Conservation (phyloP, 108 stramenopile genomes). For the Asterionellopsis glacialis region DNA sequence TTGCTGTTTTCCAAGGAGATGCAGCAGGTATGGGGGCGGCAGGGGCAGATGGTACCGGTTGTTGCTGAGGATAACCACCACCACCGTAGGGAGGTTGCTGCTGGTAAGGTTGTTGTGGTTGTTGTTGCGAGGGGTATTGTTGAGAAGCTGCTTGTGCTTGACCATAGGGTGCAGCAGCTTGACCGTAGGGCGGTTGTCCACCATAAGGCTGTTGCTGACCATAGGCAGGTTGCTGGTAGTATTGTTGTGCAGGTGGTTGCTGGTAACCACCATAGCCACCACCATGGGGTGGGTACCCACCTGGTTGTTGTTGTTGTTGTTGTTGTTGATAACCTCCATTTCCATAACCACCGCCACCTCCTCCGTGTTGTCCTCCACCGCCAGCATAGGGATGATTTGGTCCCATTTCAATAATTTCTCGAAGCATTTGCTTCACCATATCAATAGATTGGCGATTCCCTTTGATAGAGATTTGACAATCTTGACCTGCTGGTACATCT, state of each 20-base stretch:
- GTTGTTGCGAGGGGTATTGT: constrained; percentile 18
- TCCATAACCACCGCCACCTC: constrained; percentile 7
- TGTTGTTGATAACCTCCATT: constrained; percentile 33
- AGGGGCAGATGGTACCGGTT: constrained; percentile 10
- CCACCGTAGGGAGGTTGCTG: constrained; percentile 21
- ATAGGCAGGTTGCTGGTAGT: constrained; percentile 15
- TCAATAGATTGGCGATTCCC: constrained; percentile 72
- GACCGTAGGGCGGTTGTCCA: constrained; percentile 22
- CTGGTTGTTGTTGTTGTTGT: constrained; percentile 20
- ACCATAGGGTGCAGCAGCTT: neutral
- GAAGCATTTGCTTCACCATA: constrained; percentile 78
- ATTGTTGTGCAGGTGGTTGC: constrained; percentile 15
- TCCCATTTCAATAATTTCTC: constrained; percentile 83
- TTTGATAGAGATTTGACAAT: constrained; percentile 79
- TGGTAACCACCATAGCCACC: neutral
- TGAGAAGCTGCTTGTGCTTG: too few species aligned
- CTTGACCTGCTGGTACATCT: constrained; percentile 73
- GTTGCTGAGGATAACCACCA: constrained; percentile 11
- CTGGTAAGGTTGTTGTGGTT: constrained; percentile 36
- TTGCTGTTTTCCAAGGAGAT: constrained; percentile 62
- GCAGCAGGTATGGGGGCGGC: constrained; percentile 13
- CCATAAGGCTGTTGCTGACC: constrained; percentile 24
- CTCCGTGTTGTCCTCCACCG: constrained; percentile 17
- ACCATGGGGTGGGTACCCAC: constrained; percentile 5
- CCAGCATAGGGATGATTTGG: constrained; percentile 86